These are phyloP conservation scores for Boletus huronensis DNA, from an alignment of 768 basidiomycete genomes.

Conservation along the genomic window DNA sequence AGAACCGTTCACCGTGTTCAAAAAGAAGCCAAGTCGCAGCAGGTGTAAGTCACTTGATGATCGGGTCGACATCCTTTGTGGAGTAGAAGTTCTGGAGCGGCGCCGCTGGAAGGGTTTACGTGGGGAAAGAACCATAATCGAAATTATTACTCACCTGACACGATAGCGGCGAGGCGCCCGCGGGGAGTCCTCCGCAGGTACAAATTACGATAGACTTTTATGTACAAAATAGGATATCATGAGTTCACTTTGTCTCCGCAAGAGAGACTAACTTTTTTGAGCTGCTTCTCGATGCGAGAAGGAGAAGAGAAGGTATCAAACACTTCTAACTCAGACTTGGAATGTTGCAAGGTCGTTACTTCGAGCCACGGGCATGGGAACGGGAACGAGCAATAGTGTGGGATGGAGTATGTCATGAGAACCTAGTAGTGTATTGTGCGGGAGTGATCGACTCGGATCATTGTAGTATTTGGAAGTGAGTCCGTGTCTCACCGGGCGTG, in stretches of 20 bases:
- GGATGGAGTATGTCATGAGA: too few relatives aligned
- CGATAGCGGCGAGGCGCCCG: neutral
- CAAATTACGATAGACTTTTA: neutral
- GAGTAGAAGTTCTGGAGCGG: neutral
- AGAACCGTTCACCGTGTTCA: neutral
- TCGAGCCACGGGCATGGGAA: neutral
- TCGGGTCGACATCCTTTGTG: neutral
- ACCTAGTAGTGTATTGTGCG: too few relatives aligned
- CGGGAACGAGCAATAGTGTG: neutral
- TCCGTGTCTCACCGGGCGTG: too few relatives aligned
- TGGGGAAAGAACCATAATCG: neutral
- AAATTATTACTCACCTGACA: slow-evolving; percentile 11
- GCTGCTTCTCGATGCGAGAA: neutral
- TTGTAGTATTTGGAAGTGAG: too few relatives aligned
- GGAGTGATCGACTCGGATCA: too few relatives aligned
- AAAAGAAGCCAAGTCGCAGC: neutral
- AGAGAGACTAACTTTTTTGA: neutral
- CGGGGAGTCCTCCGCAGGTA: neutral
- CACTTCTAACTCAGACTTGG: neutral
- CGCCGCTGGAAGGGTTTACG: neutral
- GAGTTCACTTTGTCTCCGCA: slow-evolving; percentile 9
- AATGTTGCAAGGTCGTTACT: neutral
- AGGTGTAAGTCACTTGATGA: slow-evolving; percentile 5
- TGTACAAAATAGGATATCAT: neutral
- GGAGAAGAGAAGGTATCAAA: neutral